Evolutionary conservation across 148 eudicot species (phyloP), one percentile per base, ranked within the genome.

Genomic region (Vaccinium darrowii): DNA sequence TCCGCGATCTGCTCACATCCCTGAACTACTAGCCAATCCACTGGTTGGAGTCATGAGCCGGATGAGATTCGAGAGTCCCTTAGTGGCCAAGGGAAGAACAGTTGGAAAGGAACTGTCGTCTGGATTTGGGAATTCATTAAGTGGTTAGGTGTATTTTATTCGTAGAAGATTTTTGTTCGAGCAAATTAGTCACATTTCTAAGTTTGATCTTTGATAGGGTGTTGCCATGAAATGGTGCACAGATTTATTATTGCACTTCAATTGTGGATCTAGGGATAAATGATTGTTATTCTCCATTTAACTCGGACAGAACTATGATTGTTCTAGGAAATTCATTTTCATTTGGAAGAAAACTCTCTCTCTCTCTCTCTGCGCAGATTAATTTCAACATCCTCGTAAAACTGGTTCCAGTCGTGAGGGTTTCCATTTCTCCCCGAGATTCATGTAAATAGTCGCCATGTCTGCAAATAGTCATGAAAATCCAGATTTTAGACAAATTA

Each of bases 81-180:
- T 49, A 51, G 30, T 67, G 51, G 50, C 50, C 57, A 9, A 72
- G 62, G 25, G 27, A 56, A 27, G 13, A 69, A 52, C 49, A 27
- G 49, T 14, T 15, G 78, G 85, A 80, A 21, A 80, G 51, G 75
- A 39, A n/a, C 33, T 19, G 74, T 51, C 14, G n/a, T 11, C 74
- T 39, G 79, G 54, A 74, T 54, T 74, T 21, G 39, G 62, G 10
- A n/a, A 39, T 10, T n/a, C 11, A 36, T 74, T 76, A 76, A 3
- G 1, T 19, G 21, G 53, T 10, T 16, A 10, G 62, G 60, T 82
- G 51, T 25, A 49, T 25, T 25, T 81, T 63, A 25, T 18, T 9
- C 33, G 76, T 67, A 82, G 84, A 51, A 47, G 33, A 18, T 81
- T 81, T 21, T 36, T 60, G 33, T 81, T 36, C 53, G 18, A 60